Percentiles rank a stretch among this genome's conserved stretches.
Conservation (phyloP, 2,329 filamentous ascomycete species). For the Lithohypha guttulata region DNA sequence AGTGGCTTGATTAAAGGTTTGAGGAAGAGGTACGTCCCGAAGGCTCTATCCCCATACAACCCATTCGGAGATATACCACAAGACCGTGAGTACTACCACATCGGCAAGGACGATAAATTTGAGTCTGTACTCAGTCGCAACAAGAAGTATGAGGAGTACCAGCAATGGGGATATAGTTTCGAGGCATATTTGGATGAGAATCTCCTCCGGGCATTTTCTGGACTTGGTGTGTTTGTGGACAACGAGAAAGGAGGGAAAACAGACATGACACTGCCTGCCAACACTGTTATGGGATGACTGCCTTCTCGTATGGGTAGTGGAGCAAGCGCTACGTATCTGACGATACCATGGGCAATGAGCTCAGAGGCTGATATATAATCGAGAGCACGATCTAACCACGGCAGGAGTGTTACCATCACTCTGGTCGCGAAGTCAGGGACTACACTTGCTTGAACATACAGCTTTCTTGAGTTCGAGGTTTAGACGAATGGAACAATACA, state of each 20-base stretch:
- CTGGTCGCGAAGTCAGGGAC: too few species aligned
- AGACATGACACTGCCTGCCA: conserved; percentile 3
- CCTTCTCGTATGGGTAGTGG: too few species aligned
- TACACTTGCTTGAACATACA: too few species aligned
- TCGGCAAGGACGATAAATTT: conserved; percentile 59
- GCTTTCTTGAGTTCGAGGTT: too few species aligned
- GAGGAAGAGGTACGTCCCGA: conserved; percentile 51
- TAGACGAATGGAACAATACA: too few species aligned
- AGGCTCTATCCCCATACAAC: conserved; percentile 69
- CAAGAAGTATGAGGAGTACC: conserved; percentile 50
- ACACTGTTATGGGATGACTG: too few species aligned
- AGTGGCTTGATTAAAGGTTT: conserved; percentile 64
- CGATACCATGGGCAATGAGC: too few species aligned
- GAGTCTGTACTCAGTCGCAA: conserved; percentile 59
- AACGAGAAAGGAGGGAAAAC: conserved; percentile 47
- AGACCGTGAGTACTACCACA: conserved; percentile 55
- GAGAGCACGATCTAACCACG: too few species aligned
- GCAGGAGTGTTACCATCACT: too few species aligned
- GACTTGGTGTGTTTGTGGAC: conserved; percentile 73
- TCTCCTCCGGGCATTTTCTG: conserved; percentile 80
- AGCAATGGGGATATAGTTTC: conserved; percentile 73
- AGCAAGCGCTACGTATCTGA: too few species aligned
- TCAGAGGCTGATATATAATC: too few species aligned
- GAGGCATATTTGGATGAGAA: conserved; percentile 71
- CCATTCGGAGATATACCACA: conserved; percentile 70